Base-by-base conservation (phyloP, 352 stramenopile species). In the Paralagenidium karlingii region DNA sequence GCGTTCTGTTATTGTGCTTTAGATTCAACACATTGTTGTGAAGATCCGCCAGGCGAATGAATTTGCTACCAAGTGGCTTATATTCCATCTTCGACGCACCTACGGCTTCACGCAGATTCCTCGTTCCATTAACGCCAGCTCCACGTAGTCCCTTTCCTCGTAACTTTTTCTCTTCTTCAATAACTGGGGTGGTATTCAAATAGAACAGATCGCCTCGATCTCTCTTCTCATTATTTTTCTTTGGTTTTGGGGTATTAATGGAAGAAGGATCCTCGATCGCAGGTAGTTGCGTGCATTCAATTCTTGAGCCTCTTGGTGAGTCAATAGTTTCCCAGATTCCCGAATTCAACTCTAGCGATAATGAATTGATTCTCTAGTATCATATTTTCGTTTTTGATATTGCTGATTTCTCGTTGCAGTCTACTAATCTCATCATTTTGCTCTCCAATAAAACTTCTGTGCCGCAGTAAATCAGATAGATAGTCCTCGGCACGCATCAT, bases 61-160 rank as follows among this genome's bases (percentile, higher is more conserved):
- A 49, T 36, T 49, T 49, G 12, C 15, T 33, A 24, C 42, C 42
- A n/a, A 49, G 25, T 29, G 12, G 31, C 30, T 49, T 49, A 28
- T 49, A 49, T 15, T 38, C 42, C 0, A 42, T 19, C 29, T 41
- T 34, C 19, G 32, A 42, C 27, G 42, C 31, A 29, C 24, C 30
- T 26, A 32, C n/a, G n/a, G 33, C 10, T 24, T 25, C 36, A 32
- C 42, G 36, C 42, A n/a, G 24, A 49, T 38, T 0, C 16, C 5
- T 30, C 32, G 30, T 12, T 40, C 1, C 26, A 42, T 49, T n/a
- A 11, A 24, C 22, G 8, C 8, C 12, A 8, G 24, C 38, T 15
- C 11, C 38, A 13, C 27, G 27, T 31, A 31, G 13, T 13, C 27
- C 27, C 9, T 13, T 9, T 22, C 38, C 38, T 34, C 1, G 9